phyloP scores from a whole-genome alignment of 129 eudicot species.

The Tanacetum coccineum region DNA sequence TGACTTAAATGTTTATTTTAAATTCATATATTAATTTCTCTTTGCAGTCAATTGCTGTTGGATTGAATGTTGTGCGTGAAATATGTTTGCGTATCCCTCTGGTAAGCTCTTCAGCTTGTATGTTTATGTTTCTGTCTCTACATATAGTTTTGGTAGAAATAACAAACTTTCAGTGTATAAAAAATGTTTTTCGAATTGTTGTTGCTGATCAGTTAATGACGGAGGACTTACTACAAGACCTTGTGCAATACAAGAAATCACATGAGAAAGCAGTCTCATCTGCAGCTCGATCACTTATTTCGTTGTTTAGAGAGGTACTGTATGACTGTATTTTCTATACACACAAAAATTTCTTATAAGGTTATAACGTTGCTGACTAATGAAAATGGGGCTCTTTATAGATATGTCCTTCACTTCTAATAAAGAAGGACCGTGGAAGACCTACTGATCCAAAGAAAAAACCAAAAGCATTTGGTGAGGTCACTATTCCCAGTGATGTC shows the following conservation, averaged over 20 bases:
- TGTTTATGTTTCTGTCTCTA: conserved; percentile 7
- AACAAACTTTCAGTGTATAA: neutral
- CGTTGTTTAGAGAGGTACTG: conserved; percentile 88
- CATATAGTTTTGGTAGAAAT: neutral
- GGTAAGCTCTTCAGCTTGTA: conserved; percentile 37
- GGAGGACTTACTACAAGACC: conserved; percentile 96
- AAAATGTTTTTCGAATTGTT: neutral
- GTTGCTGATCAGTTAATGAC: conserved; percentile 70
- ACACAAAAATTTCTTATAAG: neutral
- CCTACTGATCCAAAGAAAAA: conserved; percentile 71
- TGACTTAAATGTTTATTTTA: neutral
- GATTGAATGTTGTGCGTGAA: conserved; percentile 93
- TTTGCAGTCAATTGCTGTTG: conserved; percentile 90
- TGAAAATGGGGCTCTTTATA: conserved; percentile 19
- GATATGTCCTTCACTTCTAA: conserved; percentile 88
- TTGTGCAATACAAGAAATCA: conserved; percentile 80
- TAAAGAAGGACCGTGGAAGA: conserved; percentile 94
- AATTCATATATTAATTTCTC: neutral
- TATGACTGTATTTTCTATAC: neutral
- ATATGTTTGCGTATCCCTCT: conserved; percentile 92
- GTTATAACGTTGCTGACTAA: conserved; percentile 6
- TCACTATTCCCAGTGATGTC: conserved; percentile 58
- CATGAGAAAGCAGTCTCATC: conserved; percentile 91
- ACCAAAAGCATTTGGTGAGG: conserved; percentile 96
- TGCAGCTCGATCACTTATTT: conserved; percentile 88